Base-by-base conservation (phyloP, 768 basidiomycete genomes). In the Collybiopsis confluens region DNA sequence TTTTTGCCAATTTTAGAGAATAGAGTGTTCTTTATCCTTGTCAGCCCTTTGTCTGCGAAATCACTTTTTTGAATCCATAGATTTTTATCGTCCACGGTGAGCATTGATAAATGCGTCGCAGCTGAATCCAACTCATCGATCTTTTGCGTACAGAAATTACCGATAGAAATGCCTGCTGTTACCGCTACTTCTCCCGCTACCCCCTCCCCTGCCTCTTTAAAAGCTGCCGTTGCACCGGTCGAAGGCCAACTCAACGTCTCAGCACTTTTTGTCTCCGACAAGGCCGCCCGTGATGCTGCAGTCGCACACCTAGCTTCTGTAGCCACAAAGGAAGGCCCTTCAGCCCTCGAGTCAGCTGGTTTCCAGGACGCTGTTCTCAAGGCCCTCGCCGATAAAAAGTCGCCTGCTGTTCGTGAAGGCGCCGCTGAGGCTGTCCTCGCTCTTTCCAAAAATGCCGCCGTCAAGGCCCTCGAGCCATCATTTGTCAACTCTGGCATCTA, bases 331-430 rank as follows among this genome's bases (percentile, higher is more conserved):
- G 82, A 90, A 54, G 92, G 93, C 66, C 88, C 90, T 59, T 72
- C 82, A 56, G 85, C 83, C 68, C 81, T 97, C 66, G 75, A 78
- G 56, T 75, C 83, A 57, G 73, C 82, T 57, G 85, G 79, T 58
- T 87, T 95, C 73, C 73, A 72, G 35, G 86, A 85, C 52, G 88
- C 90, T 62, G 70, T 83, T 58, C 63, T 91, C 70, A 90, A 88
- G 78, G 93, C 92, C 50, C 84, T 97, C 59, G 78, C 77, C 71
- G 92, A 97, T 85, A 98, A 98, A 83, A 97, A 95, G 78, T 90
- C 88, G 16, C 86, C 92, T 49, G 88, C 86, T 58, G 82, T 88
- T 59, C 92, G 95, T 67, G 91, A 98, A 72, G 91, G 86, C 62
- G 94, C 92, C 51, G 88, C 87, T 48, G 72, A 77, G 66, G 82